phyloP scores from a whole-genome alignment of 805 yeast species.

The Candida golubevii region DNA sequence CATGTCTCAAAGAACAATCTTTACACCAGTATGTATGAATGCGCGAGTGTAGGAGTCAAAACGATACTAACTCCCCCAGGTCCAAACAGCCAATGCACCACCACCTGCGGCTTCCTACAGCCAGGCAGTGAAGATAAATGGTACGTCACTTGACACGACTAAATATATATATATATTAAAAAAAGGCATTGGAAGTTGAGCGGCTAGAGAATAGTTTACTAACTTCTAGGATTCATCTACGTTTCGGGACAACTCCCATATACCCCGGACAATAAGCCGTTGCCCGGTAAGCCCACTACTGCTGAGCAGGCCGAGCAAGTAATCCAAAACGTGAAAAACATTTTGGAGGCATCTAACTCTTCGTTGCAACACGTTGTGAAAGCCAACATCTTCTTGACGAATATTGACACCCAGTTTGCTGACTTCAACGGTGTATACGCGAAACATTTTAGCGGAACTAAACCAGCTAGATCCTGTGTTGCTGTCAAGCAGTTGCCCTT shows the following conservation, averaged over 20 bases:
- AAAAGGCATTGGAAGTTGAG: background rate
- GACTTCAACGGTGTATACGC: constrained; percentile 74
- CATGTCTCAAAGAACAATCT: too few species aligned
- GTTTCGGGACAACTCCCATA: constrained; percentile 95
- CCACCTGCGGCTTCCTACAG: constrained; percentile 97
- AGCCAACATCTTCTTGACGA: constrained; percentile 85
- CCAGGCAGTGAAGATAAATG: constrained; percentile 88
- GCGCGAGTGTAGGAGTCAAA: too few species aligned
- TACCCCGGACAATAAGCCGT: constrained; percentile 75
- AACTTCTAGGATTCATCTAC: constrained; percentile 62
- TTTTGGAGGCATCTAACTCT: constrained; percentile 83
- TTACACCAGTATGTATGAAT: too few species aligned
- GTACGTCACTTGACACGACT: constrained; percentile 23
- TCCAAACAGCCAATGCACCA: constrained; percentile 77
- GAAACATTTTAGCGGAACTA: constrained; percentile 68
- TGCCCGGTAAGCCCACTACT: constrained; percentile 62
- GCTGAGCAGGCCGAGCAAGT: constrained; percentile 76
- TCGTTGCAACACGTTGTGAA: constrained; percentile 80
- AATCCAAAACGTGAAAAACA: constrained; percentile 60
- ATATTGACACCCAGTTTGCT: constrained; percentile 73
- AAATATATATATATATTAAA: too few species aligned
- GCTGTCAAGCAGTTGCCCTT: constrained; percentile 91
- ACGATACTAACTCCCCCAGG: constrained; percentile 31
- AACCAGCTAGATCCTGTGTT: constrained; percentile 97
- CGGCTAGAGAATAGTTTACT: constrained; percentile 8